These are phyloP conservation scores for Boletus rubropictus DNA, from an alignment of 768 basidiomycete genomes.

Conservation along the genomic window DNA sequence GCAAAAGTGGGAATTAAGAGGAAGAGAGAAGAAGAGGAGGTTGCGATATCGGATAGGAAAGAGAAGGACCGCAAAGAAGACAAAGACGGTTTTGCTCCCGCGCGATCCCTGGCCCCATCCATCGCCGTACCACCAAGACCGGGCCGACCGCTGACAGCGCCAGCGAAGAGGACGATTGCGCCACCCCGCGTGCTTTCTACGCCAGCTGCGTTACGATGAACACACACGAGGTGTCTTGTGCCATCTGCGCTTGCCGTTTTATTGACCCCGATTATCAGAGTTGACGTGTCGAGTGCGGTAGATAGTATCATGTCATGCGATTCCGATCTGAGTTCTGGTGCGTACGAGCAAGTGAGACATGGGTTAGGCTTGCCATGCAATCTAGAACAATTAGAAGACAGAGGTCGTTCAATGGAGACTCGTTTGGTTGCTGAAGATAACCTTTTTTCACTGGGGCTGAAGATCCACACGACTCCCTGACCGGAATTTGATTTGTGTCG, in stretches of 20 bases:
- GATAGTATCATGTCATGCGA: no score
- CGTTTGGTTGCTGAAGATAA: no score
- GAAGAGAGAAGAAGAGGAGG: slow-evolving; percentile 24
- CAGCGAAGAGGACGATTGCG: slow-evolving; percentile 15
- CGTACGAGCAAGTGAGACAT: no score
- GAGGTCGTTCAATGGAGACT: no score
- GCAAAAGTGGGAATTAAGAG: slow-evolving; percentile 11
- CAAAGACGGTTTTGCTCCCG: background rate
- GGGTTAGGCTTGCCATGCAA: no score
- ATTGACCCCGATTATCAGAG: background rate
- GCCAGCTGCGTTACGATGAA: slow-evolving; percentile 7
- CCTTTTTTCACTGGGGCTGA: no score
- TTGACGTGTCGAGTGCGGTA: no score
- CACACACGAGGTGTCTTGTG: no score
- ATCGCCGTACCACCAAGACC: slow-evolving; percentile 14
- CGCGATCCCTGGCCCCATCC: background rate
- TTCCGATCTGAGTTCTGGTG: no score
- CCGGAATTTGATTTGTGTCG: no score
- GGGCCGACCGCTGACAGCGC: slow-evolving; percentile 14
- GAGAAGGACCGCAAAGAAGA: slow-evolving; percentile 17
- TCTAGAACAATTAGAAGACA: no score
- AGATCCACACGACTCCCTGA: no score
- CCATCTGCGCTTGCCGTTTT: background rate
- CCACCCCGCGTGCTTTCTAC: slow-evolving; percentile 9
- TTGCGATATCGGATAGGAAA: background rate